Conservation (phyloP, 2,329 filamentous ascomycete species). For the Huntiella omanensis region DNA sequence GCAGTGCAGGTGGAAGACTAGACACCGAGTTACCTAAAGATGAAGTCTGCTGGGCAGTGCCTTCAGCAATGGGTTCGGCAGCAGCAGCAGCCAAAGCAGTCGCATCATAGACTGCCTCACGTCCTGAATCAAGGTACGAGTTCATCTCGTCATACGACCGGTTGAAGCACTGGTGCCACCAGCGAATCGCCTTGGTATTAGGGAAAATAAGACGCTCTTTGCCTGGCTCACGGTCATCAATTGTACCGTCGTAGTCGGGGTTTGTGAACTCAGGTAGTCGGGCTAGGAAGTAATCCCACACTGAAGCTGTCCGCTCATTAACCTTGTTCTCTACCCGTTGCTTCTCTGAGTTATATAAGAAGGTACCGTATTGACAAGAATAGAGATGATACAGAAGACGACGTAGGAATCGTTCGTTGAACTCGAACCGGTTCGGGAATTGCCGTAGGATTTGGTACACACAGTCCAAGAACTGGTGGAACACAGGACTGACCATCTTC, state of each 20-base stretch:
- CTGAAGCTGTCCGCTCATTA: conserved; percentile 57
- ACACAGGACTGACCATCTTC: conserved; percentile 90
- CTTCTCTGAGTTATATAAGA: conserved; percentile 87
- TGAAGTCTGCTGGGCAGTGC: neutral
- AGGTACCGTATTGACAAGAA: conserved; percentile 92
- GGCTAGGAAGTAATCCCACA: conserved; percentile 90
- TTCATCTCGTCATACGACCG: conserved; percentile 90
- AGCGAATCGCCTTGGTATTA: conserved; percentile 56
- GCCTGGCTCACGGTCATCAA: conserved; percentile 64
- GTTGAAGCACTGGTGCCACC: conserved; percentile 85
- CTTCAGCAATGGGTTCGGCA: neutral
- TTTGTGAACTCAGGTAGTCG: conserved; percentile 69
- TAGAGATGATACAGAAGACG: conserved; percentile 85
- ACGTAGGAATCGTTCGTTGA: conserved; percentile 81
- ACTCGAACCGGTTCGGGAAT: conserved; percentile 78
- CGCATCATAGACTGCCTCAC: neutral
- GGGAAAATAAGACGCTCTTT: conserved; percentile 75
- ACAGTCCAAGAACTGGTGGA: conserved; percentile 92
- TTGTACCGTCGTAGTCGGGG: conserved; percentile 50
- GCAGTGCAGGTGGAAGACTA: conserved; percentile 15
- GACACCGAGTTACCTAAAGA: neutral
- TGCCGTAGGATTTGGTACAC: conserved; percentile 81
- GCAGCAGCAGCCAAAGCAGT: neutral
- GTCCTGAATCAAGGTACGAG: conserved; percentile 31
- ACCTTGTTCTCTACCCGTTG: conserved; percentile 56